Evolutionary conservation across 768 basidiomycete species (phyloP).

Genomic region (Lentinula raphanica): DNA sequence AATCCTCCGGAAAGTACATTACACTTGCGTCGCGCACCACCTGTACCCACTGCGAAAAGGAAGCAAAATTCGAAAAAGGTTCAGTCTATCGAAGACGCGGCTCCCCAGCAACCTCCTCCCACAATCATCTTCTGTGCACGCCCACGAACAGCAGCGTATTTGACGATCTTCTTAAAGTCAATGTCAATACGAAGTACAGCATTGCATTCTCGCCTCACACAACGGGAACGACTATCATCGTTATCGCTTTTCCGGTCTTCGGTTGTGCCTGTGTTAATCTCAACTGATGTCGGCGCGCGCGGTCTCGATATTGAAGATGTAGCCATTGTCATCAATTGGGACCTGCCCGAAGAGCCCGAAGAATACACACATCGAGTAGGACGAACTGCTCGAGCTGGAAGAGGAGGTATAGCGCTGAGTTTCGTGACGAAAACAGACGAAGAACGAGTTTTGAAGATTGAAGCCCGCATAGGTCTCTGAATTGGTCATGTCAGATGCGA

Average conservation of each 20-base stretch:
- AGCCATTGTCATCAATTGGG: conserved; percentile 96
- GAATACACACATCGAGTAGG: conserved; percentile 97
- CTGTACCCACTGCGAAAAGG: conserved; percentile 39
- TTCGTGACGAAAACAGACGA: conserved; percentile 95
- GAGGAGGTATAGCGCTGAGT: conserved; percentile 85
- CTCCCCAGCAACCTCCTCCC: conserved; percentile 76
- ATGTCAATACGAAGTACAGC: conserved; percentile 81
- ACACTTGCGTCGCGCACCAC: conserved; percentile 59
- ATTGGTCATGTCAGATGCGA: background rate
- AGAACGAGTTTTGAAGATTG: conserved; percentile 74
- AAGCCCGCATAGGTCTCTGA: conserved; percentile 77
- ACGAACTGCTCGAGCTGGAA: conserved; percentile 85
- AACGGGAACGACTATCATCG: conserved; percentile 81
- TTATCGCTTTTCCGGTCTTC: conserved; percentile 82
- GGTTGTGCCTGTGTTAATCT: conserved; percentile 86
- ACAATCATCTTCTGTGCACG: conserved; percentile 93
- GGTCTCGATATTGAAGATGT: conserved; percentile 97
- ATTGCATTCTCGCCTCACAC: conserved; percentile 89
- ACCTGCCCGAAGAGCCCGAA: conserved; percentile 83
- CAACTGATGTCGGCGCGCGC: conserved; percentile 92
- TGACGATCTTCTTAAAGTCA: conserved; percentile 73
- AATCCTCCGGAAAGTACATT: conserved; percentile 79
- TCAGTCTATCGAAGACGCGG: conserved; percentile 42
- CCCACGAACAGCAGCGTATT: conserved; percentile 84
- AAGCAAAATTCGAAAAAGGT: conserved; percentile 29